These are phyloP conservation scores for Trichomonas vaginalis DNA, from an alignment of 208 protist genomes.

Conservation along the genomic window DNA sequence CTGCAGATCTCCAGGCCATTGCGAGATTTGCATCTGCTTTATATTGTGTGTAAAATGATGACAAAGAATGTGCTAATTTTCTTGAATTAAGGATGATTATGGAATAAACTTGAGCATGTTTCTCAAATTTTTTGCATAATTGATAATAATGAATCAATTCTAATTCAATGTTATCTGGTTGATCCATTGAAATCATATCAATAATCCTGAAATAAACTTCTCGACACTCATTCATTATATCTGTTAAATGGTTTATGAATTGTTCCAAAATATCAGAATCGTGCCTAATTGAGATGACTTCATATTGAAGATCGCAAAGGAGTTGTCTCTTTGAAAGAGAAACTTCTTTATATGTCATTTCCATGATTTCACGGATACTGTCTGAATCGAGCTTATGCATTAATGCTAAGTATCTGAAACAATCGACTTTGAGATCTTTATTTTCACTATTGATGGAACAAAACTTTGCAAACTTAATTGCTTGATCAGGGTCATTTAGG, in stretches of 20 bases:
- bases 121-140: not conserved
- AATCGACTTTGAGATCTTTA: not conserved
- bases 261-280: not conserved
- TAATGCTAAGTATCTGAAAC: not conserved
- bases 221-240: not conserved
- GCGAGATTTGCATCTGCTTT: not conserved
- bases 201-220: not conserved
- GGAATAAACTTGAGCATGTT: not conserved
- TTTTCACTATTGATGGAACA: not conserved
- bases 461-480: not conserved
- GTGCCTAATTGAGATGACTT: not conserved
- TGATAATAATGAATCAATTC: not conserved
- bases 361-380: not conserved
- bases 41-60: not conserved
- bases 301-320: not conserved
- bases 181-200: not conserved
- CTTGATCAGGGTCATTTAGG: not conserved
- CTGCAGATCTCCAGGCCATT: not conserved
- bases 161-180: not conserved
- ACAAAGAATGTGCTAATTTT: not conserved
- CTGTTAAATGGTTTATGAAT: not conserved
- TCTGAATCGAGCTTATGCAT: not conserved
- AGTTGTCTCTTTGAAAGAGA: not conserved
- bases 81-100: not conserved
- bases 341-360: not conserved